phyloP scores from a whole-genome alignment of 495 filamentous ascomycete species.

The Wilcoxina mikolae region DNA sequence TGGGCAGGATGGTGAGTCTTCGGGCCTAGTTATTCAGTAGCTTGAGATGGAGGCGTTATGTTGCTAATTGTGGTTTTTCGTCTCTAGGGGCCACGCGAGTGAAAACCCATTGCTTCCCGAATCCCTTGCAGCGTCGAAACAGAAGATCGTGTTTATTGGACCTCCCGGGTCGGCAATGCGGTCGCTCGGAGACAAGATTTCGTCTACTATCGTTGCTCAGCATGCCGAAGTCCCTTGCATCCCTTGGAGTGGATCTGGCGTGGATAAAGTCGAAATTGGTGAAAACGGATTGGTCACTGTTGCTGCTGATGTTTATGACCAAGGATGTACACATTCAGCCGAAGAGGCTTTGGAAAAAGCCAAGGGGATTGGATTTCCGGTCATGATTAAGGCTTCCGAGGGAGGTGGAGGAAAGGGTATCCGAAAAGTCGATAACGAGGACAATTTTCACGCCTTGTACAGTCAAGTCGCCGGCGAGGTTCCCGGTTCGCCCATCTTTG shows the following conservation, averaged over 20 bases:
- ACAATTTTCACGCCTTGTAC: conserved; percentile 71
- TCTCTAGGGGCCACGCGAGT: conserved; percentile 78
- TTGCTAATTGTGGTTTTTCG: neutral
- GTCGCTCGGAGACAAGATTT: conserved; percentile 98
- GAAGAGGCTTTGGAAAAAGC: conserved; percentile 82
- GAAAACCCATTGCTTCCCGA: conserved; percentile 97
- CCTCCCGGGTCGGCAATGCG: conserved; percentile 97
- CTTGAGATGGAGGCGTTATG: neutral
- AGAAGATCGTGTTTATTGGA: conserved; percentile 98
- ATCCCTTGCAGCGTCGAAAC: conserved; percentile 82
- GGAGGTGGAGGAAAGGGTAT: conserved; percentile 99
- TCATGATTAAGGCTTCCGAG: conserved; percentile 99
- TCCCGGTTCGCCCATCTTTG: conserved; percentile 97
- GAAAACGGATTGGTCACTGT: conserved; percentile 83
- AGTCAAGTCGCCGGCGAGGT: conserved; percentile 94
- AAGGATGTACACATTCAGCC: conserved; percentile 77
- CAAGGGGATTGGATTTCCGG: conserved; percentile 83
- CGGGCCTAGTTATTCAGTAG: too few species aligned
- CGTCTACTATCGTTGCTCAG: conserved; percentile 96
- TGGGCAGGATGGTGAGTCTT: conserved; percentile 91
- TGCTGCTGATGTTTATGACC: conserved; percentile 66
- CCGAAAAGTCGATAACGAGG: conserved; percentile 78
- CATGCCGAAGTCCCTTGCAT: conserved; percentile 96
- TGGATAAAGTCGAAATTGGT: conserved; percentile 65
- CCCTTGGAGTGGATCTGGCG: conserved; percentile 91